phyloP scores from a whole-genome alignment of 306 rosid genomes.

The Begonia masoniana region DNA sequence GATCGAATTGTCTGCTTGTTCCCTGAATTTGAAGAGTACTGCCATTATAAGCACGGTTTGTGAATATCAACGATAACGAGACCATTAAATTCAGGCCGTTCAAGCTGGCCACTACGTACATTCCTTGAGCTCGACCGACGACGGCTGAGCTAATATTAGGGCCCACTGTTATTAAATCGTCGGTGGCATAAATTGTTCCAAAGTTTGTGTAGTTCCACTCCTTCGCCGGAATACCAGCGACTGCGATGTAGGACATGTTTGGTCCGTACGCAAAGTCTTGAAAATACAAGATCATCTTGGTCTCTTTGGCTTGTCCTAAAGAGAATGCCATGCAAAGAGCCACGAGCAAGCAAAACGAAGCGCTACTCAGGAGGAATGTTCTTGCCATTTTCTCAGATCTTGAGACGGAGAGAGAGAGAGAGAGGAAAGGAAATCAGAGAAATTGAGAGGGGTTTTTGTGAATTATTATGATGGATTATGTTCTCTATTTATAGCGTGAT shows the following conservation, averaged over 20 bases:
- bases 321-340: neutral
- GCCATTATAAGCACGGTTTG: slow-evolving; percentile 2
- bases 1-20: neutral
- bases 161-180: slow-evolving; percentile 6
- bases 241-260: slow-evolving; percentile 9
- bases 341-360: too few relatives aligned
- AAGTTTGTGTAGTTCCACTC: slow-evolving; percentile 9
- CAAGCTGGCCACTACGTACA: slow-evolving; percentile 3
- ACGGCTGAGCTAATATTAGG: neutral
- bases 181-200: slow-evolving; percentile 9
- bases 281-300: slow-evolving; percentile 9
- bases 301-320: neutral
- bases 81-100: slow-evolving; percentile 5
- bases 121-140: slow-evolving; percentile 11
- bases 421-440: too few relatives aligned
- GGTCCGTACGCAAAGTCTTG: slow-evolving; percentile 9
- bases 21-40: slow-evolving; percentile 11
- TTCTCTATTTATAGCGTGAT: too few relatives aligned
- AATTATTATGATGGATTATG: too few relatives aligned
- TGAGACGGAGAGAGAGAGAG: too few relatives aligned
- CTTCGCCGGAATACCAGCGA: slow-evolving; percentile 15
- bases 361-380: too few relatives aligned
- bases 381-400: too few relatives aligned
- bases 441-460: too few relatives aligned
- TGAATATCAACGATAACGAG: slow-evolving; percentile 1